Percentiles rank a stretch among this genome's conserved stretches.
Evolutionary conservation across 352 stramenopile genomes (phyloP).

Genomic region (Globisporangium echinulatum): DNA sequence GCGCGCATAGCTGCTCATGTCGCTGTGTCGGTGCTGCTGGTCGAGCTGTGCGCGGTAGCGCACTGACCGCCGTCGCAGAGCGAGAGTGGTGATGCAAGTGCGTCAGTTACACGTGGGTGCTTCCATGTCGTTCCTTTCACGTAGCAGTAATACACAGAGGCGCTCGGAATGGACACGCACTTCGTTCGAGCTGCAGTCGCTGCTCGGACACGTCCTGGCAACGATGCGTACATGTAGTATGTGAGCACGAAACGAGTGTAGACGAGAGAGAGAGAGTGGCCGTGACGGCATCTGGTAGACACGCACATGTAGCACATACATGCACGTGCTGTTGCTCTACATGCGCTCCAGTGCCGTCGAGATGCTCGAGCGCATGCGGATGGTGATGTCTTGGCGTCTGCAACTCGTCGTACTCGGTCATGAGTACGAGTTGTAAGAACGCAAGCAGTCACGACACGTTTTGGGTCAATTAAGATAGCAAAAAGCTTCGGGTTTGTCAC

Average conservation of each 20-base stretch:
- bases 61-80: background rate
- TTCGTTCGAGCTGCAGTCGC: conserved; percentile 7
- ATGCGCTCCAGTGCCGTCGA: background rate
- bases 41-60: conserved; percentile 17
- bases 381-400: conserved; percentile 12
- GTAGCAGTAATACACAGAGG: background rate
- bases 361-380: background rate
- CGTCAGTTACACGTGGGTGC: too few relatives aligned
- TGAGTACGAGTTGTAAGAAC: conserved; percentile 4
- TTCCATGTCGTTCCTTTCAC: background rate
- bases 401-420: conserved; percentile 24
- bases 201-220: conserved; percentile 5
- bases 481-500: too few relatives aligned
- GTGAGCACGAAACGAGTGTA: background rate
- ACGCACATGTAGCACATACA: too few relatives aligned
- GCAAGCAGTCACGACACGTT: background rate
- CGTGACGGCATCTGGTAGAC: too few relatives aligned
- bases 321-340: background rate
- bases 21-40: conserved; percentile 14
- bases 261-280: too few relatives aligned
- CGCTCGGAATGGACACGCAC: background rate
- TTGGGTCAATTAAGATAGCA: too few relatives aligned
- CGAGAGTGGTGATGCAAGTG: too few relatives aligned
- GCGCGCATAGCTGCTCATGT: conserved; percentile 14
- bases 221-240: background rate